Percentiles rank a stretch among this genome's conserved stretches.
Evolutionary conservation across 1,284 basidiomycete species (phyloP).

Genomic region (Trametes sp.): DNA sequence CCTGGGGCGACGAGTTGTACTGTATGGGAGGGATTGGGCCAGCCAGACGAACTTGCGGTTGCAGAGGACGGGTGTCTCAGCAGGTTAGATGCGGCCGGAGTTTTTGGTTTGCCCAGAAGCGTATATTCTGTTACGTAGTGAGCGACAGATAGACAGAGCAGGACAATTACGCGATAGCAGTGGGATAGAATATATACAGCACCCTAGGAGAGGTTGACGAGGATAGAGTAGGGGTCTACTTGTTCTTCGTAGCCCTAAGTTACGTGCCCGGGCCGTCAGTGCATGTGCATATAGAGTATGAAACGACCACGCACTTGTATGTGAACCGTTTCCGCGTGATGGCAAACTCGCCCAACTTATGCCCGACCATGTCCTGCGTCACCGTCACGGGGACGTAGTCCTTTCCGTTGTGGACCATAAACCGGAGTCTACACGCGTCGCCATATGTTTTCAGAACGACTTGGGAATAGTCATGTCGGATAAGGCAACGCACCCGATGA

Average conservation of each 20-base stretch:
- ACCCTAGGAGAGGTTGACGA: not conserved
- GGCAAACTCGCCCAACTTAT: slow-evolving; percentile 96
- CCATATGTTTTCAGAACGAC: not conserved
- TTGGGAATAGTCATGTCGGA: not conserved
- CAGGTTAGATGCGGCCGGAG: no score
- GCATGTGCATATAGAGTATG: not conserved
- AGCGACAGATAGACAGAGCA: not conserved
- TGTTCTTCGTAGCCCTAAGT: slow-evolving; percentile 36
- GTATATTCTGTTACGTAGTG: no score
- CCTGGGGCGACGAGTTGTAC: no score
- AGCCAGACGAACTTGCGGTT: no score
- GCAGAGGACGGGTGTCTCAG: no score
- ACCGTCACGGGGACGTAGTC: slow-evolving; percentile 87
- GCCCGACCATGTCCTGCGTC: slow-evolving; percentile 98
- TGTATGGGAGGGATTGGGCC: no score
- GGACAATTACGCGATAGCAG: slow-evolving; percentile 17
- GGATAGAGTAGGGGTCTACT: slow-evolving; percentile 28
- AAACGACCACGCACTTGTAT: slow-evolving; percentile 65
- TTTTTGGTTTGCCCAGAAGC: no score
- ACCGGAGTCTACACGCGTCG: slow-evolving; percentile 65
- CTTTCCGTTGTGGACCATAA: slow-evolving; percentile 95
- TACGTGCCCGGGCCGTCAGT: not conserved
- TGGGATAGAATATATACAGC: slow-evolving; percentile 17
- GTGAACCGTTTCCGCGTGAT: slow-evolving; percentile 83
- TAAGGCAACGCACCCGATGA: slow-evolving; percentile 81